Percentiles rank a stretch among this genome's conserved stretches.
phyloP scores from a whole-genome alignment of 257 asterid genomes.

The Phtheirospermum japonicum region DNA sequence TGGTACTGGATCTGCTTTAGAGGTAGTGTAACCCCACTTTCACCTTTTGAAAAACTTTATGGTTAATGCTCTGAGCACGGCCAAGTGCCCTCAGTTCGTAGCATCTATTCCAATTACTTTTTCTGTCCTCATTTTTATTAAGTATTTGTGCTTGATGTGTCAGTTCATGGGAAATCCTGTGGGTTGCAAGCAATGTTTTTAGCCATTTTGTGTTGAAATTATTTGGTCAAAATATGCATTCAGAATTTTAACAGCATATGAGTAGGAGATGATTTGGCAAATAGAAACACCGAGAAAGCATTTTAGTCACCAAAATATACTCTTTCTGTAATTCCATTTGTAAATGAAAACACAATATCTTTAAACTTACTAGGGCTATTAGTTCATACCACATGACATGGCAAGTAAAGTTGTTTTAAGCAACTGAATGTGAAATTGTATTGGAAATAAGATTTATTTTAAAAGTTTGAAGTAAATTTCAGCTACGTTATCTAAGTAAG shows the following conservation, averaged over 20 bases:
- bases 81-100: constrained; percentile 15
- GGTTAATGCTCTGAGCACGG: background rate
- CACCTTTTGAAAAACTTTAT: constrained; percentile 1
- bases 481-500: constrained; percentile 20
- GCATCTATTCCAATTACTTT: constrained; percentile 5
- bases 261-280: constrained; percentile 6
- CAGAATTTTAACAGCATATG: constrained; percentile 3
- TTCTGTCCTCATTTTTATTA: constrained; percentile 8
- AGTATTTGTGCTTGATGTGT: constrained; percentile 17
- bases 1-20: constrained; percentile 94
- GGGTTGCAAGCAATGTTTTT: constrained; percentile 1
- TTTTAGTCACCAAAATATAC: background rate
- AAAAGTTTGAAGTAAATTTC: constrained; percentile 11
- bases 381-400: constrained; percentile 4
- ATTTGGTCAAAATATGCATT: constrained; percentile 8
- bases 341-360: background rate
- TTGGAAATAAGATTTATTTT: constrained; percentile 1
- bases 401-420: constrained; percentile 4
- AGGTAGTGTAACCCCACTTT: constrained; percentile 46
- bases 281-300: constrained; percentile 17
- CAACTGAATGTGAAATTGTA: constrained; percentile 11
- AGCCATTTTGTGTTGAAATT: constrained; percentile 4
- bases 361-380: constrained; percentile 9
- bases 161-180: constrained; percentile 11
- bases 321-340: constrained; percentile 23